Evolutionary conservation across 2,329 filamentous ascomycete genomes (phyloP).

Genomic region (Fusarium papillatum): DNA sequence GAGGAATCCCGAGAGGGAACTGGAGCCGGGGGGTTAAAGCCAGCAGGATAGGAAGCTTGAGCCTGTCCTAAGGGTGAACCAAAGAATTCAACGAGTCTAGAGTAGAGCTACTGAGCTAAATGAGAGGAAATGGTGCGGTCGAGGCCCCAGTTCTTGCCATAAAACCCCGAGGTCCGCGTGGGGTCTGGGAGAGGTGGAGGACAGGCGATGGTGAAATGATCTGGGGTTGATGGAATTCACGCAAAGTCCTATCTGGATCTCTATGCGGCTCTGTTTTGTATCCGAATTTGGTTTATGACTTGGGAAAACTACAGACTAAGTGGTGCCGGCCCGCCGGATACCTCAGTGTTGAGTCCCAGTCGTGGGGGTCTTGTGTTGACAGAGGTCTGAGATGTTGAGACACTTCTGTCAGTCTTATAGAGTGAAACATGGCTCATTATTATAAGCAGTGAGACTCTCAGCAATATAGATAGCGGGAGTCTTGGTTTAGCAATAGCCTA

Average conservation of each 20-base stretch:
- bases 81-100: too few species aligned
- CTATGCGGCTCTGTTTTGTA: neutral
- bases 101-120: too few species aligned
- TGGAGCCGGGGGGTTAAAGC: too few species aligned
- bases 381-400: neutral
- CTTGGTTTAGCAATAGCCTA: neutral
- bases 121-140: too few species aligned
- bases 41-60: too few species aligned
- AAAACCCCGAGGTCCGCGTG: neutral
- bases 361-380: neutral
- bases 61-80: too few species aligned
- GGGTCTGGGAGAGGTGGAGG: neutral
- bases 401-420: neutral
- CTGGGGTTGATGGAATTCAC: neutral
- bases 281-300: neutral
- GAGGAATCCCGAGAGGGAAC: too few species aligned
- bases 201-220: neutral
- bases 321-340: neutral
- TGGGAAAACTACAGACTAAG: fast-evolving
- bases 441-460: neutral
- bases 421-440: neutral
- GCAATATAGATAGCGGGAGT: neutral
- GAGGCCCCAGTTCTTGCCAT: neutral
- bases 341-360: neutral
- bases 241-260: neutral